Base-by-base conservation (phyloP, 2,329 filamentous ascomycete species). In the Venturiaceae sp. region DNA sequence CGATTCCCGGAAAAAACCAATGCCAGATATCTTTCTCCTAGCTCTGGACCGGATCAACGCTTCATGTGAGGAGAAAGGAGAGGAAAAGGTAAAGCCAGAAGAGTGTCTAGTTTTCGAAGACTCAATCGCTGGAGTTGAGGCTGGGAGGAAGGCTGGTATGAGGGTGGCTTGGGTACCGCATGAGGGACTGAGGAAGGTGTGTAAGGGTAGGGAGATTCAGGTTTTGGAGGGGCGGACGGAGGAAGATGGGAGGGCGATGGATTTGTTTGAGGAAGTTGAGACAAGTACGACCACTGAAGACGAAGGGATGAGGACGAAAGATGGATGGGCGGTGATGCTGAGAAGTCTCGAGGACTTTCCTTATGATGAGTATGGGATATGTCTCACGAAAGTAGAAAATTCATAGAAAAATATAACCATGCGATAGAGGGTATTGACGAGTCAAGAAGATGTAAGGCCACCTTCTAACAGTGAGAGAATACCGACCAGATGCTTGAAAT, bases 71-170 rank as follows among this genome's bases (percentile, higher is more conserved):
- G 19, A 54, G 19, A 37, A 28, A 26, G 36, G 50, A 11, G 50
- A 54, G 32, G 13, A 3, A 21, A 3, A 1, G 3, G 21, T 56
- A 11, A 30, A 28, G 53, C 50, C 46, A 2, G 37, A 57, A 14
- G 57, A 58, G 36, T 58, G 57, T 37, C 21, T 58, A 19, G 57
- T 58, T 9, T 58, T 58, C 34, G 57, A 58, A 36, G 57, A 58
- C 16, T 58, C 57, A 11, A 58, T 58, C 23, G 52, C 57, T 7
- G 57, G 57, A 8, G 57, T 58, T 9, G 46, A 58, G 21, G 57
- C 57, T 58, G 57, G 57, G 13, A 36, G 50, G 21, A 11, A 30
- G 52, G 57, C 55, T 13, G 8, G 41, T 4, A 58, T 58, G 55
- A 39, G 55, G 23, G 44, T 58, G 33, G 44, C 55, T 34, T 58